phyloP scores from a whole-genome alignment of 495 filamentous ascomycete genomes.

The Copromyces sp. region DNA sequence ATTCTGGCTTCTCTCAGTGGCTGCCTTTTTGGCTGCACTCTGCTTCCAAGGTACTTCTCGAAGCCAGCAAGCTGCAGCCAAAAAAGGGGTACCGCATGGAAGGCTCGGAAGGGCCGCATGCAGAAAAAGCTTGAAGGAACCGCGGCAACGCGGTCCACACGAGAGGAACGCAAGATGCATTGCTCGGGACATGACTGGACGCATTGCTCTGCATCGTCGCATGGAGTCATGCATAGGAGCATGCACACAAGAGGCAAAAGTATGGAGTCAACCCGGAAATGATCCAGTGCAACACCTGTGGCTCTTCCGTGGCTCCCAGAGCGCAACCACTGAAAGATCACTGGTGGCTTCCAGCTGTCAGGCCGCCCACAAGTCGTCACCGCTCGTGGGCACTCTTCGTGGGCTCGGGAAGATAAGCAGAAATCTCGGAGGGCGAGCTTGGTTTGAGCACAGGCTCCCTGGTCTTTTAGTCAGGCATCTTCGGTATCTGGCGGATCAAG shows the following conservation, averaged over 20 bases:
- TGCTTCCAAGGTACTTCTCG: neutral
- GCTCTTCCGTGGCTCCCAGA: neutral
- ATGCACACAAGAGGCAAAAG: neutral
- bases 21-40: neutral
- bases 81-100: conserved; percentile 4
- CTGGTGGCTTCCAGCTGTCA: neutral
- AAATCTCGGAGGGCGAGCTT: neutral
- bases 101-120: conserved; percentile 13
- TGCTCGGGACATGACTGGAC: neutral
- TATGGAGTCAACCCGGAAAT: neutral
- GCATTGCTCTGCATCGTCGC: neutral
- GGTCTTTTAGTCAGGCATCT: neutral
- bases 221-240: neutral
- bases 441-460: neutral
- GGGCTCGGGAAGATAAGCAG: neutral
- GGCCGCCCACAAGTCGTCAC: neutral
- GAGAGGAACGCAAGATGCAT: neutral
- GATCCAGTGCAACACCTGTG: neutral
- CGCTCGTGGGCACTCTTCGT: neutral
- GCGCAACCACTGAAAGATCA: neutral
- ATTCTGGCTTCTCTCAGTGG: neutral
- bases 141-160: neutral
- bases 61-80: neutral
- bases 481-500: neutral
- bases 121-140: neutral